Evolutionary conservation across 305 asterid genomes (phyloP).

Genomic region (Fraxinus velutina): DNA sequence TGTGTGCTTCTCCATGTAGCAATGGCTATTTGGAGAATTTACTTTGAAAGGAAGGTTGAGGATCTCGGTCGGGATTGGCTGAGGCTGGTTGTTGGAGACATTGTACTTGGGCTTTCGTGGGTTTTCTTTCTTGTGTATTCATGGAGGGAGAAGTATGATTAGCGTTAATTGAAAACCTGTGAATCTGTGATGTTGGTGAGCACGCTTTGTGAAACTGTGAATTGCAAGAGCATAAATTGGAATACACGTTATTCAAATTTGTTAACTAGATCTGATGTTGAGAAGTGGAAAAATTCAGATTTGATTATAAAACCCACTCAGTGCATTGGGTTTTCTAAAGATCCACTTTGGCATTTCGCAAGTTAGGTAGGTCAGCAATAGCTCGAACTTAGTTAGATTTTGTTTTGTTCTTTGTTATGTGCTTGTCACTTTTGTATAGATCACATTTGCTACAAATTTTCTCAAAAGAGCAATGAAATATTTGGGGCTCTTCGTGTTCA

Average conservation of each 20-base stretch:
- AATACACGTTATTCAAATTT: background rate
- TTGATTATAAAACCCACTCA: background rate
- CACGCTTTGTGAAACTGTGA: background rate
- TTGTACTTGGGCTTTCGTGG: constrained; percentile 75
- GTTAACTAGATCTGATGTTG: background rate
- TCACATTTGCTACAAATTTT: constrained; percentile 29
- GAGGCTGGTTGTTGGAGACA: constrained; percentile 73
- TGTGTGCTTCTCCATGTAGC: constrained; percentile 73
- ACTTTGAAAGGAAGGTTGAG: constrained; percentile 78
- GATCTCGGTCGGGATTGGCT: constrained; percentile 87
- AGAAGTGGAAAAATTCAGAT: background rate
- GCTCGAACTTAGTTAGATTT: background rate
- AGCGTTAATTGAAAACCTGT: background rate
- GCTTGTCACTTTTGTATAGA: constrained; percentile 17
- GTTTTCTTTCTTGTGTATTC: constrained; percentile 70
- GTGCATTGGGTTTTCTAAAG: background rate
- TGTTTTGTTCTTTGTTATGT: constrained; percentile 3
- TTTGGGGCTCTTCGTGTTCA: constrained; percentile 11
- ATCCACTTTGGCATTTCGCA: background rate
- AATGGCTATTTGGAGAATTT: constrained; percentile 84
- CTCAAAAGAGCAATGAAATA: constrained; percentile 19
- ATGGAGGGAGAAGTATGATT: constrained; percentile 97
- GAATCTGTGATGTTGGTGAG: background rate
- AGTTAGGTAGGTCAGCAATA: background rate
- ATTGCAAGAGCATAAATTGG: background rate